Base-by-base conservation (phyloP, 371 early-diverging fungal species). In the Mucor irregularis region DNA sequence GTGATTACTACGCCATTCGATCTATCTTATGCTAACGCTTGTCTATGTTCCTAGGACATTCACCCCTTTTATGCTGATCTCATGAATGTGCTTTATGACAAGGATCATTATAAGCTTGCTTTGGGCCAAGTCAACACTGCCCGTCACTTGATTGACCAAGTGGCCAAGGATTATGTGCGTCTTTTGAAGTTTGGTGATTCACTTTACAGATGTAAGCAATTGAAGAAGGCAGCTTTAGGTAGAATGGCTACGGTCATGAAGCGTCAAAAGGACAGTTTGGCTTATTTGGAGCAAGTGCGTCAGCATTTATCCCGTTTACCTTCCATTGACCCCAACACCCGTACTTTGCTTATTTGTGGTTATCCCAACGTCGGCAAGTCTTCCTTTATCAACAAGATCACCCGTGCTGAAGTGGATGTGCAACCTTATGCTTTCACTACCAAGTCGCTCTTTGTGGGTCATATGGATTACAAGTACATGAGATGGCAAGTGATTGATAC, bases 371-470 rank as follows among this genome's bases (percentile, higher is more conserved):
- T 99, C 24, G 99, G 99, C 60, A 99, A 99, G 74, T 98, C 99
- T 40, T 94, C 94, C 53, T 99, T 99, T 78, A 97, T 99, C 88
- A 99, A 99, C 90, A 98, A 99, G 81, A 86, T 99, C 33, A 98
- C 99, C 9, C 88, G 98, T 64, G 99, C 99, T 24, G 96, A 99
- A 68, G 99, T 99, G 14, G 99, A 99, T 62, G 99, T 99, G 2
- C 99, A 99, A 77, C 99, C 99, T 16, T 99, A 99, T 75, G 99
- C 99, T 25, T 99, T 99, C 84, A 99, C 99, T 33, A 99, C 99
- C 53, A 99, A 99, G 82, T 95, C 95, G 13, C 83, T 99, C 58
- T 99, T 98, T 81, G 99, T 99, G 24, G 99, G 99, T 38, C 99
- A 99, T 74, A 99, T 99, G 98, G 99, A 99, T 76, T 99, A 99